Conservation (phyloP, 2,329 filamentous ascomycete species). For the Botryosphaeria agaves region DNA sequence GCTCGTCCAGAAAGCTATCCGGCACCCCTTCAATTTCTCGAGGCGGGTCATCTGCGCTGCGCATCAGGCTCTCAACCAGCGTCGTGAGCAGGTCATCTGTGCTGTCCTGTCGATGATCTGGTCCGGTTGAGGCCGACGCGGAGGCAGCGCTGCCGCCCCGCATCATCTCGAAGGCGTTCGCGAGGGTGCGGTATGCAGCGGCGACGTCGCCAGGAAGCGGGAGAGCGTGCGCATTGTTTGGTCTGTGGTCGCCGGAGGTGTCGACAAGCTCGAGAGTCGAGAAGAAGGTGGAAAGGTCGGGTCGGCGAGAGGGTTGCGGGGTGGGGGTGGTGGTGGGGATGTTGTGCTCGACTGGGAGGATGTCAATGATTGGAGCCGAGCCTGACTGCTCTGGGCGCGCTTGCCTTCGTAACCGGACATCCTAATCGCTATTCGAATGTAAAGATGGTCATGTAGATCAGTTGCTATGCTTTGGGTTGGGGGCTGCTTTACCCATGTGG, state of each 20-base stretch:
- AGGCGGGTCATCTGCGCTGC: slow-evolving; percentile 40
- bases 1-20: slow-evolving; percentile 41
- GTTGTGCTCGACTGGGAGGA: slow-evolving; percentile 28
- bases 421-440: too few relatives aligned
- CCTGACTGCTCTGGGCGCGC: neutral
- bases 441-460: too few relatives aligned
- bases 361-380: slow-evolving; percentile 4
- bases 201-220: slow-evolving; percentile 43
- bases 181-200: slow-evolving; percentile 40
- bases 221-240: slow-evolving; percentile 37
- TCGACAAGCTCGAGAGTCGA: slow-evolving; percentile 40
- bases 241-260: slow-evolving; percentile 30
- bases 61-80: slow-evolving; percentile 38
- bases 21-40: slow-evolving; percentile 41
- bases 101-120: slow-evolving; percentile 2
- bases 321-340: slow-evolving; percentile 15
- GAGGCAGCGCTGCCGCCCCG: slow-evolving; percentile 13
- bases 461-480: too few relatives aligned
- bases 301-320: slow-evolving; percentile 30
- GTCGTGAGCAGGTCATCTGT: slow-evolving; percentile 28
- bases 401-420: slow-evolving; percentile 31
- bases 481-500: too few relatives aligned
- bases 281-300: slow-evolving; percentile 50
- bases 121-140: too few relatives aligned
- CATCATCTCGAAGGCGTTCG: slow-evolving; percentile 44